Base-by-base conservation (phyloP, 1,284 basidiomycete species). In the Apiotrichum mycotoxinovorans region DNA sequence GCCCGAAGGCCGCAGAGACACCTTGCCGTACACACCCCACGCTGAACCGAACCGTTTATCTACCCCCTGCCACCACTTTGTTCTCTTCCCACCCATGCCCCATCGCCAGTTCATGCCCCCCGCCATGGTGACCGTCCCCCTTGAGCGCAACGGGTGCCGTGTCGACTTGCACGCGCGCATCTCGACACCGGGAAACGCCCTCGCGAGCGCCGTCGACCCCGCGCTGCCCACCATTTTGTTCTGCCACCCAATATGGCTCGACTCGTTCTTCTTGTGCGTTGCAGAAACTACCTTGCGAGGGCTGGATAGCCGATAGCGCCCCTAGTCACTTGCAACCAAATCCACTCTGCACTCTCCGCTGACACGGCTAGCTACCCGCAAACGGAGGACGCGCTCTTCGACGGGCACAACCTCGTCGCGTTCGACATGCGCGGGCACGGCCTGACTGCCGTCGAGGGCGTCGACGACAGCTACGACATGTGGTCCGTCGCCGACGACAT, bases 21-120 rank as follows among this genome's bases (percentile, higher is more conserved):
- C 30, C 30, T n/a, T n/a, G n/a, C n/a, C n/a, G n/a, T 12, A 12
- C 30, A 30, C 30, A 30, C 30, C 12, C 30, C 30, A 30, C 30
- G 30, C 30, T 12, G 12, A 7, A 30, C n/a, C 33, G 33, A 34
- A 14, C 33, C 15, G 33, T 37, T 37, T 37, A 37, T 37, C 17
- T 37, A 15, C 14, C 7, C n/a, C 4, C 20, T n/a, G n/a, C 11
- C n/a, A 20, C 40, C n/a, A 1, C n/a, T 8, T 41, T 11, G 11
- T 22, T 41, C 40, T 41, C 22, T 83, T 87, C 73, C 89, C 88
- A n/a, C 85, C 84, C 86, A 68, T 91, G 89, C n/a, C 80, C 78
- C 79, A 47, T 81, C 79, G 8, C 25, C 48, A 20, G 22, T 46
- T 27, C 25, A 30, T 42, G 22, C 27, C 46, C 30, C 30, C 18